Base-by-base conservation (phyloP, 495 filamentous ascomycete species). In the Aspergillus avenaceus region DNA sequence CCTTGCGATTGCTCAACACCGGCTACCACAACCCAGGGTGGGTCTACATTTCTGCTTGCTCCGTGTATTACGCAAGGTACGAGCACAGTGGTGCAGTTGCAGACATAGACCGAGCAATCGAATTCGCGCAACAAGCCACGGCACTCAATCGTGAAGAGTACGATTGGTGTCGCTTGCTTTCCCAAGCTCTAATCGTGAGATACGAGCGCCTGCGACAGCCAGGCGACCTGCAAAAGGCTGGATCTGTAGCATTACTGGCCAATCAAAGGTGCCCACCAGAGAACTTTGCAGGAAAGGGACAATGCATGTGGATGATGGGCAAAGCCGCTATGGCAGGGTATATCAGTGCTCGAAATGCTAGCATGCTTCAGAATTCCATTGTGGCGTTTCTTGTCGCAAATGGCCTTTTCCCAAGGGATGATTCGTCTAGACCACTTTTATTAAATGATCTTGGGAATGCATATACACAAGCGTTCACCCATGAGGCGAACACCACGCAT, bases 401-500 rank as follows among this genome's bases (percentile, higher is more conserved):
- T 5, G 18, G 37, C 16, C 2, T 13, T 2, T 12, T 47, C 7
- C 31, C 6, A 5, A 13, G 37, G 5, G 22, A 47, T 11, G 9
- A 8, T 23, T 9, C 22, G 4, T 14, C 45, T n/a, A 37, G 9
- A 24, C 23, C 28, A 11, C 45, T 47, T 5, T 19, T n/a, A 3
- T 24, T 47, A 19, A 47, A 47, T 22, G 45, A 47, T 22, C 9
- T 47, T 9, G 45, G 45, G 12, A 47, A 47, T 14, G 45, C 45
- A n/a, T 47, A 37, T 7, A 24, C 32, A 23, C 28, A 47, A 5
- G 28, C 37, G 1, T 47, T 47, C 19, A 37, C 18, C 9, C 45
- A 47, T 25, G 45, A 47, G 28, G 45, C 45, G 9, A 5, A 13
- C 13, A 27, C 45, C 1, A 29, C 24, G 45, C 19, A 36, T 5